These are phyloP conservation scores for Leishmania tropica DNA, from an alignment of 208 protist genomes.

Conservation along the genomic window DNA sequence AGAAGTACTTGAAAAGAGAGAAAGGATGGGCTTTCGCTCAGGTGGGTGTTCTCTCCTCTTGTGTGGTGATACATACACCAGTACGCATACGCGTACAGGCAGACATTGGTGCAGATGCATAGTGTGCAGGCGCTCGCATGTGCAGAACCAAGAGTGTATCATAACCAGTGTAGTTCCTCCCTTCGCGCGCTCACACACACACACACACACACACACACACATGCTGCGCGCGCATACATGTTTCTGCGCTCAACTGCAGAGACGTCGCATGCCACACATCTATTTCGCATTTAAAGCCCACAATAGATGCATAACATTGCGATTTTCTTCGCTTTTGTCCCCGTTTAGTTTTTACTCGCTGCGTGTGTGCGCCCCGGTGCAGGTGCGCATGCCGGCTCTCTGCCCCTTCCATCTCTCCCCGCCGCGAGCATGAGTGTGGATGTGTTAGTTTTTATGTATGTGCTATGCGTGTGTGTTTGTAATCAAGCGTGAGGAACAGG, in stretches of 20 bases:
- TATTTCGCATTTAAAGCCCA: background rate
- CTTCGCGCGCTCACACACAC: background rate
- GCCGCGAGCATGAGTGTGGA: background rate
- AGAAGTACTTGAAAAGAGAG: background rate
- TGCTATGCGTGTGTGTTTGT: background rate
- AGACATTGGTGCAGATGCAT: background rate
- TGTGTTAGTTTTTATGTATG: background rate
- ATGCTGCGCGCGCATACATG: background rate
- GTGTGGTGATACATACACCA: background rate
- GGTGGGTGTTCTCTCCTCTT: background rate
- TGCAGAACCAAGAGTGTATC: background rate
- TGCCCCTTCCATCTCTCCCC: background rate
- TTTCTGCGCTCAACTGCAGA: background rate
- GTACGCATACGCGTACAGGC: background rate
- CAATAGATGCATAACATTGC: no score
- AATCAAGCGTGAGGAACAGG: background rate
- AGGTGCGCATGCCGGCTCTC: background rate
- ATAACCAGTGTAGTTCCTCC: background rate
- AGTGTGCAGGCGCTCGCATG: background rate
- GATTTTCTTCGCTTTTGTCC: background rate
- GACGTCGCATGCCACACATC: background rate
- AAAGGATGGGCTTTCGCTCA: background rate
- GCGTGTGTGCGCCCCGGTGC: background rate
- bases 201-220: background rate
- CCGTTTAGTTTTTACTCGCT: constrained; percentile 7